Evolutionary conservation across 805 yeast genomes (phyloP).

Genomic region (Teunomyces gatunensis): DNA sequence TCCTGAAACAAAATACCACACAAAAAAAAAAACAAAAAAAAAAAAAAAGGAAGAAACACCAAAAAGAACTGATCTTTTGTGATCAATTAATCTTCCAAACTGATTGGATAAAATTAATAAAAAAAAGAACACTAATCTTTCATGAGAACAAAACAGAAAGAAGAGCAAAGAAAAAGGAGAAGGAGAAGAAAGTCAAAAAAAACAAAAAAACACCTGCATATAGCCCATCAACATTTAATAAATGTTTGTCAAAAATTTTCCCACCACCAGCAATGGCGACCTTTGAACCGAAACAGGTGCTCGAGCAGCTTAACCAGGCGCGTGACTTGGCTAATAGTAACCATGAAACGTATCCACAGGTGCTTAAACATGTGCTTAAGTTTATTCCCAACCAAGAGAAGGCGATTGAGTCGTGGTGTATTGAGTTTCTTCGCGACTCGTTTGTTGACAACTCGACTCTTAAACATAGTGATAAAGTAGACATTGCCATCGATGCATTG

Average conservation of each 20-base stretch:
- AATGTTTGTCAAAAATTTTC: neutral
- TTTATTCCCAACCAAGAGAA: slow-evolving; percentile 34
- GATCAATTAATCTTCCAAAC: too few relatives aligned
- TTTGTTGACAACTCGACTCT: slow-evolving; percentile 22
- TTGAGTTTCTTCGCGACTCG: slow-evolving; percentile 37
- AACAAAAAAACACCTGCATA: neutral
- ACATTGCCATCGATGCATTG: slow-evolving; percentile 40
- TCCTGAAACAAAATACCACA: neutral
- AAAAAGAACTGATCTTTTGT: too few relatives aligned
- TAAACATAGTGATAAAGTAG: slow-evolving; percentile 28
- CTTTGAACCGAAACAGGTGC: slow-evolving; percentile 13
- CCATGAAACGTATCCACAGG: slow-evolving; percentile 36
- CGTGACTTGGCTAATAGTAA: slow-evolving; percentile 30
- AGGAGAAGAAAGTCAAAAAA: neutral
- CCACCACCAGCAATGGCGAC: slow-evolving; percentile 1
- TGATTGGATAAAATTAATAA: neutral
- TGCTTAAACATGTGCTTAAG: slow-evolving; percentile 42
- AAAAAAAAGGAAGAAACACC: too few relatives aligned
- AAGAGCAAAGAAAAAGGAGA: neutral
- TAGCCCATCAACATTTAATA: too few relatives aligned
- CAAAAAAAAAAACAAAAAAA: neutral
- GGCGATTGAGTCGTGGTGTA: slow-evolving; percentile 40
- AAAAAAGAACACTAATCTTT: neutral
- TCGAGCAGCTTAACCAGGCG: slow-evolving; percentile 38
- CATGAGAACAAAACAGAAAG: too few relatives aligned